Evolutionary conservation across 2,329 filamentous ascomycete species (phyloP).

Genomic region (Trichoderma sp.): DNA sequence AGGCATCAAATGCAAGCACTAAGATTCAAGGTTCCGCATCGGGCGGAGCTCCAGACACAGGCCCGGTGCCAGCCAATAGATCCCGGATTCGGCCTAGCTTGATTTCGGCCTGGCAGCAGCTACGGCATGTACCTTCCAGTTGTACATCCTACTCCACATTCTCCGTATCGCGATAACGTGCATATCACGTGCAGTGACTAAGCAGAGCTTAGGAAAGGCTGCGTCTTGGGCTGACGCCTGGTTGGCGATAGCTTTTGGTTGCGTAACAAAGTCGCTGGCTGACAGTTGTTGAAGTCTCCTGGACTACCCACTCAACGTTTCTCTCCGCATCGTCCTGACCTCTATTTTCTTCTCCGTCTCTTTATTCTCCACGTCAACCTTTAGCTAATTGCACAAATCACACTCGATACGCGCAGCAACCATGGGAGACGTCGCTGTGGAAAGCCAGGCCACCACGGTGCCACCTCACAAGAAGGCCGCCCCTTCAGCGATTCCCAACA

Average conservation of each 20-base stretch:
- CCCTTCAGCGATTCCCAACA: constrained; percentile 80
- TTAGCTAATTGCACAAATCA: neutral
- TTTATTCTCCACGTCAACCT: neutral
- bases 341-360: neutral
- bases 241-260: constrained; percentile 23
- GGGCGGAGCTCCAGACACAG: neutral
- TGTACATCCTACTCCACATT: neutral
- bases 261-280: constrained; percentile 25
- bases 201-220: constrained; percentile 23
- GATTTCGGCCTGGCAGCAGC: neutral
- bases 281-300: neutral
- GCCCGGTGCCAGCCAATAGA: neutral
- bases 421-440: constrained; percentile 88
- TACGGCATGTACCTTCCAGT: neutral
- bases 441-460: constrained; percentile 73
- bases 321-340: neutral
- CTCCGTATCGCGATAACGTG: constrained; percentile 2
- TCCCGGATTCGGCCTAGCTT: constrained; percentile 1
- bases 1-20: constrained; percentile 22
- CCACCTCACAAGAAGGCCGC: constrained; percentile 79
- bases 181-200: constrained; percentile 28
- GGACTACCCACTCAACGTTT: neutral
- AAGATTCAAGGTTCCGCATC: constrained; percentile 7
- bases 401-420: constrained; percentile 33
- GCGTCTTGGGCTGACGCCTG: constrained; percentile 27